phyloP scores from a whole-genome alignment of 2,329 filamentous ascomycete genomes.

The Colletotrichum spinosum region DNA sequence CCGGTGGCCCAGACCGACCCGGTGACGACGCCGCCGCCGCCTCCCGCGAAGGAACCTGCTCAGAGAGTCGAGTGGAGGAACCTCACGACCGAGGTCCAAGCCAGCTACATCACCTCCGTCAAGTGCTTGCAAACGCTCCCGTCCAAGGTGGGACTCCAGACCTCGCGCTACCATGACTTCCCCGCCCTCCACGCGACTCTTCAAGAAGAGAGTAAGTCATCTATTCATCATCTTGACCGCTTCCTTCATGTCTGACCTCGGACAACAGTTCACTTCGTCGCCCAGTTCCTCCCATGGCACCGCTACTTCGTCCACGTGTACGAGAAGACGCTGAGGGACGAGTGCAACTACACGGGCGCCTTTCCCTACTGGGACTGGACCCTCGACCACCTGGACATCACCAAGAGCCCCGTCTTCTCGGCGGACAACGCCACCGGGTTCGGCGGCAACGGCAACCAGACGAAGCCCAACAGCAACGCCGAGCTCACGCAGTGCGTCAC shows the following conservation, averaged over 20 bases:
- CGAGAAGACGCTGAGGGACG: conserved; percentile 43
- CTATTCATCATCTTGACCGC: too few relatives aligned
- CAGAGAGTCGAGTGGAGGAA: conserved; percentile 23
- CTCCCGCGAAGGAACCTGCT: neutral
- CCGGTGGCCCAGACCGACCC: too few relatives aligned
- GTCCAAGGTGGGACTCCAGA: conserved; percentile 41
- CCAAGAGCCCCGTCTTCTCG: conserved; percentile 45
- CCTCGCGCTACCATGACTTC: conserved; percentile 48
- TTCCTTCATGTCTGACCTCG: too few relatives aligned
- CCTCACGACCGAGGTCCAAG: conserved; percentile 8
- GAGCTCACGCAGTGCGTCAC: conserved; percentile 39
- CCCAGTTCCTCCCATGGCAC: conserved; percentile 51
- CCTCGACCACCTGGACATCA: conserved; percentile 39
- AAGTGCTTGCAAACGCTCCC: conserved; percentile 44
- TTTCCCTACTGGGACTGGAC: conserved; percentile 50
- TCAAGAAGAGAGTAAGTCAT: too few relatives aligned
- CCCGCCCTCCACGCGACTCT: conserved; percentile 41
- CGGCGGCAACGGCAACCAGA: conserved; percentile 43
- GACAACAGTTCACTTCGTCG: conserved; percentile 38
- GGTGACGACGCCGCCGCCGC: too few relatives aligned
- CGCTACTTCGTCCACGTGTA: conserved; percentile 46
- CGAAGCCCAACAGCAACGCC: neutral
- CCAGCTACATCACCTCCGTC: conserved; percentile 39
- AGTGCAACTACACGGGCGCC: conserved; percentile 47
- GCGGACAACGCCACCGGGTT: conserved; percentile 45